Evolutionary conservation across 768 basidiomycete genomes (phyloP).

Genomic region (Tulasnella sp.): DNA sequence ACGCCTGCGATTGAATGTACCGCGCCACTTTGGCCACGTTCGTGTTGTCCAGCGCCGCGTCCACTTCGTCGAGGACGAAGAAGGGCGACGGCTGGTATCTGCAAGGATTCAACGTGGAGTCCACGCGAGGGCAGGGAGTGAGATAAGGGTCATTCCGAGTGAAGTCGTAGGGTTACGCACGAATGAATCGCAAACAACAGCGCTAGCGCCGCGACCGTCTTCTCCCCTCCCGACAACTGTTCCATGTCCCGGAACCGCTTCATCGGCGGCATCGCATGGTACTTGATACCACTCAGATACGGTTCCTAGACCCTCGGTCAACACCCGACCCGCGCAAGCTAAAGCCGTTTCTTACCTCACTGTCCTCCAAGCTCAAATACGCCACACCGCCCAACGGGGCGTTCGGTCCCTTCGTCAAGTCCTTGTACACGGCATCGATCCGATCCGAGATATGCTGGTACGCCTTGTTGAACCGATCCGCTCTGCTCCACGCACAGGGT

Average conservation of each 20-base stretch:
- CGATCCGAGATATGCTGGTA: constrained; percentile 91
- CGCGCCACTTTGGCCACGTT: constrained; percentile 93
- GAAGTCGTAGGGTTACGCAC: constrained; percentile 29
- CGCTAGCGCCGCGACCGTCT: constrained; percentile 96
- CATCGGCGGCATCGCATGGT: constrained; percentile 99
- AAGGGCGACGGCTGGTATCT: constrained; percentile 96
- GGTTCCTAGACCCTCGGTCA: constrained; percentile 44
- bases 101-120: neutral
- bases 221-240: constrained; percentile 94
- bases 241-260: constrained; percentile 99
- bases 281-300: constrained; percentile 82
- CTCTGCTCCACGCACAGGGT: constrained; percentile 34
- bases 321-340: neutral
- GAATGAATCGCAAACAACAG: constrained; percentile 94
- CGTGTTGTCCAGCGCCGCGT: constrained; percentile 96
- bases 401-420: constrained; percentile 89
- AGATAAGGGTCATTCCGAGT: neutral
- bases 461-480: constrained; percentile 87
- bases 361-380: constrained; percentile 91
- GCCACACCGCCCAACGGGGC: constrained; percentile 93
- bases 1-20: constrained; percentile 79
- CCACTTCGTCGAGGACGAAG: constrained; percentile 97
- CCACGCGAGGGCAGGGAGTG: constrained; percentile 1
- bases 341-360: constrained; percentile 47
- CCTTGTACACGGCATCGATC: constrained; percentile 95